Evolutionary conservation across 352 stramenopile species (phyloP).

Genomic region (Ophiocytium majus): DNA sequence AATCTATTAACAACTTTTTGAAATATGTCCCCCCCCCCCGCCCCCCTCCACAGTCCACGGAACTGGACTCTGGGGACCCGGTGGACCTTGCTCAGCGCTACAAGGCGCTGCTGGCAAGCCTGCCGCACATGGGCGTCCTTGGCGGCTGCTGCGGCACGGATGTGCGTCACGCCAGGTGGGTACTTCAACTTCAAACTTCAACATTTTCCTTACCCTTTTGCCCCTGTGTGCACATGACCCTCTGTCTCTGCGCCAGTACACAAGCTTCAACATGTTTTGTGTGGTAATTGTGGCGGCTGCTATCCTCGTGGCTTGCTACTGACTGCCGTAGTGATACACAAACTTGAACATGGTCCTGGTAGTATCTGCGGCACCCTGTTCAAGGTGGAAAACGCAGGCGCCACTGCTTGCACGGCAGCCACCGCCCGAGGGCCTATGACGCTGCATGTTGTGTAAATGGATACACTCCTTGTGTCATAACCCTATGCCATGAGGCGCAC

Average conservation of each 20-base stretch:
- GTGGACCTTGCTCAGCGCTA: not conserved
- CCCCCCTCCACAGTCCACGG: not conserved
- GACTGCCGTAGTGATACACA: not conserved
- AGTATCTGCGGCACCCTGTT: not conserved
- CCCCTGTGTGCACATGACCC: not conserved
- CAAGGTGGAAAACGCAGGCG: too few relatives aligned
- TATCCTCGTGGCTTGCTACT: not conserved
- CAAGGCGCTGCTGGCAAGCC: not conserved
- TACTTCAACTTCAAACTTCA: too few relatives aligned
- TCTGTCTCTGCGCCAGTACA: not conserved
- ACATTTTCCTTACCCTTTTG: too few relatives aligned
- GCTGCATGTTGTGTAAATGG: too few relatives aligned
- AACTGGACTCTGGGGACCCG: conserved; percentile 5
- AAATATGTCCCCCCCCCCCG: too few relatives aligned
- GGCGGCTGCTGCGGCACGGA: conserved; percentile 17
- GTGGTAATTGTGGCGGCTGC: not conserved
- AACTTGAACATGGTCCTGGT: not conserved
- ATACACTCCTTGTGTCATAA: too few relatives aligned
- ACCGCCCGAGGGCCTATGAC: too few relatives aligned
- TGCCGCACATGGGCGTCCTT: not conserved
- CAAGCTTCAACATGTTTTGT: not conserved
- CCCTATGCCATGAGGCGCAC: too few relatives aligned
- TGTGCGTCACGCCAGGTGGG: not conserved
- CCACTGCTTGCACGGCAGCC: too few relatives aligned
- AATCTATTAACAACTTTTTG: too few relatives aligned